phyloP scores from a whole-genome alignment of 805 yeast genomes.

The Candida alai region DNA sequence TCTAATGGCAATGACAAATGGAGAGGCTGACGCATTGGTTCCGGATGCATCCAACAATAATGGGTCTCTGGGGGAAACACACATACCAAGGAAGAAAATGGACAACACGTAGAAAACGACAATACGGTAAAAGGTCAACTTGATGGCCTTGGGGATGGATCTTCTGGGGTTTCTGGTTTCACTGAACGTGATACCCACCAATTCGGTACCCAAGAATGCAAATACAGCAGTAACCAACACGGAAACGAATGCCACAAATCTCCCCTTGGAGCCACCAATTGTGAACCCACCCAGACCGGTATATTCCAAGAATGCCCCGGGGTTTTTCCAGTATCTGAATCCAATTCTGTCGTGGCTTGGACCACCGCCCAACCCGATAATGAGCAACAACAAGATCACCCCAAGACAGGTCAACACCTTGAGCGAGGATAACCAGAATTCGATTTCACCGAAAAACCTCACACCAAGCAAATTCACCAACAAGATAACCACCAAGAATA shows the following conservation, averaged over 20 bases:
- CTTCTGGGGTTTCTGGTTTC: constrained; percentile 65
- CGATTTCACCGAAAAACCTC: constrained; percentile 51
- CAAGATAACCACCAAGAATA: constrained; percentile 41
- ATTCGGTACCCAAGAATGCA: constrained; percentile 69
- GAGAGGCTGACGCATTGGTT: constrained; percentile 68
- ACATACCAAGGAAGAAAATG: constrained; percentile 62
- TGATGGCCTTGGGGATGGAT: constrained; percentile 68
- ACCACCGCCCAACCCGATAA: constrained; percentile 74
- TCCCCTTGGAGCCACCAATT: constrained; percentile 45
- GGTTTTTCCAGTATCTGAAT: constrained; percentile 65
- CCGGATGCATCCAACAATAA: constrained; percentile 48
- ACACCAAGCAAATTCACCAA: constrained; percentile 47
- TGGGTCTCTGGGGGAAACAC: constrained; percentile 59
- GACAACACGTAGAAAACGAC: constrained; percentile 58
- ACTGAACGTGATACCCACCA: constrained; percentile 69
- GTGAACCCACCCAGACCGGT: constrained; percentile 27
- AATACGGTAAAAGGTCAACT: constrained; percentile 67
- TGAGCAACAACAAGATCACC: constrained; percentile 57
- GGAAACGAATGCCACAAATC: constrained; percentile 58
- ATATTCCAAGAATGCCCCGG: constrained; percentile 57
- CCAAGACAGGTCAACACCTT: constrained; percentile 66
- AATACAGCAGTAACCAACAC: constrained; percentile 64
- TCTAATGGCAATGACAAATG: constrained; percentile 78
- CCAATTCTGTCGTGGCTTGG: constrained; percentile 73
- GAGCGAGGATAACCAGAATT: constrained; percentile 60